phyloP scores from a whole-genome alignment of 495 filamentous ascomycete genomes.

The Aspergillus olivimuriae region DNA sequence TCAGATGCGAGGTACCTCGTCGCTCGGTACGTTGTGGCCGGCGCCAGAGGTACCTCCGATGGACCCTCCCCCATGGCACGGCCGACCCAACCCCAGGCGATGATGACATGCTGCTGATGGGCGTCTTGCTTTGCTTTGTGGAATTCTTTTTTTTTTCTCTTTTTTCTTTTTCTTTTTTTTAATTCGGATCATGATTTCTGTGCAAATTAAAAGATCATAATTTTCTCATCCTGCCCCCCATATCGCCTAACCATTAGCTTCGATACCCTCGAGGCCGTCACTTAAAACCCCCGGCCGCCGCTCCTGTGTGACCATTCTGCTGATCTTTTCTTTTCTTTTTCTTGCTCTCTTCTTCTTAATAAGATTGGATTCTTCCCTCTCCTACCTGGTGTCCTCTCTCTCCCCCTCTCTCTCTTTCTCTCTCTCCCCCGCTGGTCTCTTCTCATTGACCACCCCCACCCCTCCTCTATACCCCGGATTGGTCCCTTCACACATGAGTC shows the following conservation, averaged over 20 bases:
- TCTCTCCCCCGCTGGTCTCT: not conserved
- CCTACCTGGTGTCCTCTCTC: not conserved
- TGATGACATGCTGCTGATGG: not conserved
- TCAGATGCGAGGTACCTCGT: not conserved
- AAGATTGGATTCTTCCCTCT: not conserved
- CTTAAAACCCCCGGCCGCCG: conserved; percentile 3
- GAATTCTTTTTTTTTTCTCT: not conserved
- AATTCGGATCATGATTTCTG: not conserved
- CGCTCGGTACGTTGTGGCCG: too few species aligned
- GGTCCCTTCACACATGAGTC: not conserved
- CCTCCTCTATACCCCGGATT: not conserved
- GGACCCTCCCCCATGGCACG: too few species aligned
- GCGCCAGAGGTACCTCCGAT: not conserved
- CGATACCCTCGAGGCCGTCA: not conserved
- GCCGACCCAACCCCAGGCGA: too few species aligned
- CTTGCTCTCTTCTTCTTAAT: not conserved
- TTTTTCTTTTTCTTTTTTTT: conserved; percentile 2
- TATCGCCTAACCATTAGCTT: not conserved
- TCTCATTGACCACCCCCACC: not conserved
- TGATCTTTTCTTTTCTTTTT: conserved; percentile 7
- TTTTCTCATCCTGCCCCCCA: not conserved
- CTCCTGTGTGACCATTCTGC: conserved; percentile 10
- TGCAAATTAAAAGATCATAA: too few species aligned
- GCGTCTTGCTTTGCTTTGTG: not conserved
- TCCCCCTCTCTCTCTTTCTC: conserved; percentile 1